Conservation (phyloP, 768 basidiomycete genomes). For the Pulveroboletus sp. region DNA sequence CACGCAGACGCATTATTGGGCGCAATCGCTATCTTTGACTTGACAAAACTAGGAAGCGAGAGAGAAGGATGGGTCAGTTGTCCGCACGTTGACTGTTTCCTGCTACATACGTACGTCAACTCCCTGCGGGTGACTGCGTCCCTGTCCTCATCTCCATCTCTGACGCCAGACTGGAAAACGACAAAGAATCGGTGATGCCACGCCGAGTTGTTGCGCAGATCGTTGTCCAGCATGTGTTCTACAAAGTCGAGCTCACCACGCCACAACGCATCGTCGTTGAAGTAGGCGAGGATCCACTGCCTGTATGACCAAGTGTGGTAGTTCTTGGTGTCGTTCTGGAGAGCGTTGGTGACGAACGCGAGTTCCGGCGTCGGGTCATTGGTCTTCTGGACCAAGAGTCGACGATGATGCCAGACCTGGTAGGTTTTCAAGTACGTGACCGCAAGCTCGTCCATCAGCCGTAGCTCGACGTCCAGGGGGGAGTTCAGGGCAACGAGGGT, state of each 20-base stretch:
- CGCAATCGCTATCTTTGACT: conserved; percentile 75
- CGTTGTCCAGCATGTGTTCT: conserved; percentile 61
- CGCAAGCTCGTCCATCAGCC: conserved; percentile 84
- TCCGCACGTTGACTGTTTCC: neutral
- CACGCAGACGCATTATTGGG: conserved; percentile 95
- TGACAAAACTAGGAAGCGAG: conserved; percentile 56
- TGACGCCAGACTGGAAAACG: conserved; percentile 63
- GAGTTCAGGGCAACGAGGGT: conserved; percentile 67
- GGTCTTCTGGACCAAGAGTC: conserved; percentile 60
- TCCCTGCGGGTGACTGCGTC: conserved; percentile 62
- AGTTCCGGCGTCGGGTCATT: conserved; percentile 64
- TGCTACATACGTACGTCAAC: conserved; percentile 54
- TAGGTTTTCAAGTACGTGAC: conserved; percentile 87
- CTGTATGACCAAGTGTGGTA: conserved; percentile 99
- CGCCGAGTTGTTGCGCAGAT: conserved; percentile 93
- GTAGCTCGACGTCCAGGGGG: conserved; percentile 72
- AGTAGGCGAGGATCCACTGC: conserved; percentile 88
- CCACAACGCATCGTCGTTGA: conserved; percentile 73
- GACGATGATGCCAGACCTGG: conserved; percentile 96
- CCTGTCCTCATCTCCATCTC: conserved; percentile 57
- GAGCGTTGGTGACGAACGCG: conserved; percentile 66
- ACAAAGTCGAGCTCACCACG: conserved; percentile 68
- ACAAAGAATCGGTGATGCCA: conserved; percentile 97
- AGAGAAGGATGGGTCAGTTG: neutral
- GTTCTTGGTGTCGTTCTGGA: conserved; percentile 85